Evolutionary conservation across 2,329 filamentous ascomycete genomes (phyloP), one percentile per base, ranked within the genome.

Genomic region (Ceratocystis colombiana): DNA sequence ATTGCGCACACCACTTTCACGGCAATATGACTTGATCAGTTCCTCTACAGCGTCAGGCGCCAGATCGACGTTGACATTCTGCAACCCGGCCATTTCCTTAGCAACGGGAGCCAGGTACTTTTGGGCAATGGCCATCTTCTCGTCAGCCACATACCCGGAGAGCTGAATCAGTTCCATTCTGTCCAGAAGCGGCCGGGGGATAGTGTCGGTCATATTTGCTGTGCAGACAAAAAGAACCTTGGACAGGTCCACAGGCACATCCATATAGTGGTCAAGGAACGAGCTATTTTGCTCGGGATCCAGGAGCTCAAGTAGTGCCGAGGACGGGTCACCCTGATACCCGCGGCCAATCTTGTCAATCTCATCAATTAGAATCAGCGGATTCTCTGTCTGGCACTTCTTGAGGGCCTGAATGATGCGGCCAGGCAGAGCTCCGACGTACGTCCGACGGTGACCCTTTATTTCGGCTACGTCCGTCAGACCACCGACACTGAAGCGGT

Each of bases 201-300:
- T 99, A 0, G 94, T 99, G 72, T 99, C 94, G 0, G 92, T 96
- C 88, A 97, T 95, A 76, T 99, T 99, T 68, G 94, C 94, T 15
- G 94, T 99, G 81, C 94, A 99, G 53, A 99, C 94, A 74, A 99
- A 99, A 25, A 99, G 82, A 1, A 99, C 94, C 78, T 97, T 97
- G 63, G 92, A 96, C 63, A 99, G 80, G 74, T 99, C 94, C 5
- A 99, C 93, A 0, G 94, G 94, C 0, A 99, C 91, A 75, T 99
- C 94, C 84, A 99, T 90, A 78, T 99, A 99, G 76, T 99, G 94
- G 72, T 99, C 94, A 69, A 99, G 77, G 83, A 99, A 99, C 28
- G 92, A 96, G 73, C 81, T 91, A 78, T 99, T 99, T 75, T 99
- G 94, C 76, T 99, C 94, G 0, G 94, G 94, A 71, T 99, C 94